Conservation (phyloP, 2,329 filamentous ascomycete genomes). For the Fusarium sp. region DNA sequence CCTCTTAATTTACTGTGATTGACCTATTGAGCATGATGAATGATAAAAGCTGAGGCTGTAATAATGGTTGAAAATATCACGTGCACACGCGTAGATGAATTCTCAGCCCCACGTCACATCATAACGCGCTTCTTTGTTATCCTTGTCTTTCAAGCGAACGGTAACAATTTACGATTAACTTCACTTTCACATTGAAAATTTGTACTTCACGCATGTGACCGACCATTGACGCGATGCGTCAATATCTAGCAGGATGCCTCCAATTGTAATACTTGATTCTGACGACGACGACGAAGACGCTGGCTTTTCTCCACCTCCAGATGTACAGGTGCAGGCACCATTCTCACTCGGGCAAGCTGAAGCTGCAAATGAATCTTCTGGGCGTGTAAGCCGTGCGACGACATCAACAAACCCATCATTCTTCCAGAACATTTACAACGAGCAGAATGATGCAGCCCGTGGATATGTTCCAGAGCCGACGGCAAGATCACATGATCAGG, state of each 20-base stretch:
- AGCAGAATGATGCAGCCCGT: constrained; percentile 56
- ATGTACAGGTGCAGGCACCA: constrained; percentile 12
- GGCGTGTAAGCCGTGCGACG: constrained; percentile 49
- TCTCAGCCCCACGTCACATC: constrained; percentile 26
- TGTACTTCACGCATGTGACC: constrained; percentile 4
- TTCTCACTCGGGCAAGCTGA: constrained; percentile 1
- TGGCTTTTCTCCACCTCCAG: constrained; percentile 39
- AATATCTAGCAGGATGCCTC: constrained; percentile 38
- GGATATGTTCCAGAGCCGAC: constrained; percentile 36
- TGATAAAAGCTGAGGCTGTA: too few relatives aligned
- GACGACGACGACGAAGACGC: constrained; percentile 57
- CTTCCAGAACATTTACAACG: constrained; percentile 63
- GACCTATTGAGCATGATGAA: neutral
- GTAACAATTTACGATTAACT: constrained; percentile 13
- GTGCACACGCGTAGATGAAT: constrained; percentile 39
- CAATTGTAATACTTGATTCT: constrained; percentile 56
- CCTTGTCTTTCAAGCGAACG: constrained; percentile 12
- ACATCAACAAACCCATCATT: constrained; percentile 63
- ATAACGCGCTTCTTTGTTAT: constrained; percentile 31
- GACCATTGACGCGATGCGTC: constrained; percentile 13
- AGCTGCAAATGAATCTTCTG: constrained; percentile 41
- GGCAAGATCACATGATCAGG: constrained; percentile 16
- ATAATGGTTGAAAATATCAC: constrained; percentile 18
- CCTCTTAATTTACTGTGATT: neutral
- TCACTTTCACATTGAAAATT: constrained; percentile 1